Conservation (phyloP, 2,329 filamentous ascomycete genomes). For the Fusarium cicatricum region DNA sequence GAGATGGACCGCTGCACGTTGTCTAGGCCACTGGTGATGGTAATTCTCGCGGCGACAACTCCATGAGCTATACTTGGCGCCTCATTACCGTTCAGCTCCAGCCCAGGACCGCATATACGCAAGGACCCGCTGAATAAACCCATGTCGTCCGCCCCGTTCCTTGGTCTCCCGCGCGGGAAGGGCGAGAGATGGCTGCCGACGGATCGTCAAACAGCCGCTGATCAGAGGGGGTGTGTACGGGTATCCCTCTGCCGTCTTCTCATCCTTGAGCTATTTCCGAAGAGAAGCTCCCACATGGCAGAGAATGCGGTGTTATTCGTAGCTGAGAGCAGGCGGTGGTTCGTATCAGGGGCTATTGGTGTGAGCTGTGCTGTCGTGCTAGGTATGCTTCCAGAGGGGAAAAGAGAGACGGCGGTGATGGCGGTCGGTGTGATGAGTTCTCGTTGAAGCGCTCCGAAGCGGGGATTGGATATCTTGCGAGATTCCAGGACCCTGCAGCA, state of each 20-base stretch:
- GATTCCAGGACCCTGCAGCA: conserved; percentile 14
- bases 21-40: not conserved
- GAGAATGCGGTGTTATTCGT: not conserved
- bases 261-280: not conserved
- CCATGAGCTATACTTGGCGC: no score
- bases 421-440: conserved; percentile 13
- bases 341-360: conserved; percentile 30
- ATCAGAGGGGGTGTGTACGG: not conserved
- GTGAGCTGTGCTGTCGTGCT: conserved; percentile 36
- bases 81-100: no score
- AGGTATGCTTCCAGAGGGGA: conserved; percentile 1
- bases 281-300: not conserved
- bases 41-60: not conserved
- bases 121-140: conserved; percentile 23
- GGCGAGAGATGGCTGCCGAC: not conserved
- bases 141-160: conserved; percentile 16
- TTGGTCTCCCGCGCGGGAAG: not conserved
- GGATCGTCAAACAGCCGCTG: not conserved
- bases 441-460: conserved; percentile 32
- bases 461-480: conserved; percentile 16
- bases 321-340: not conserved
- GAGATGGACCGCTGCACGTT: no score
- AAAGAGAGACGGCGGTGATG: not conserved
- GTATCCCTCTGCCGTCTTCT: not conserved
- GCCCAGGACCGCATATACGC: not conserved